Percentiles rank a stretch among this genome's conserved stretches.
phyloP scores from a whole-genome alignment of 768 basidiomycete genomes.

The Boletales sp. region DNA sequence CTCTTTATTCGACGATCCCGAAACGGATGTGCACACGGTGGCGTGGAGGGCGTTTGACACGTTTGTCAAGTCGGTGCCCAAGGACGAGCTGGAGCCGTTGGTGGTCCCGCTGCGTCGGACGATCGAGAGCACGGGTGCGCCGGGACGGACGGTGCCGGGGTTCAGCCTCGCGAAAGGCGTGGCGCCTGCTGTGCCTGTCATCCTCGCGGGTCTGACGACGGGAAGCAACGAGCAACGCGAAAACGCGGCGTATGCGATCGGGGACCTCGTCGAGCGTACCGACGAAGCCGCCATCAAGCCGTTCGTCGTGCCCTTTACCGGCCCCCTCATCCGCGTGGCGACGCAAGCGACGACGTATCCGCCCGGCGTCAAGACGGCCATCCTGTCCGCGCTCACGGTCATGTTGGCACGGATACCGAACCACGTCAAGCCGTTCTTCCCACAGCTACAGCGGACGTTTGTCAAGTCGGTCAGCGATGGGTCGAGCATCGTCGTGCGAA shows the following conservation, averaged over 20 bases:
- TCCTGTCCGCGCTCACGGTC: slow-evolving; percentile 78
- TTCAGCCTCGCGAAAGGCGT: slow-evolving; percentile 84
- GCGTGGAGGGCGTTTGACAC: slow-evolving; percentile 81
- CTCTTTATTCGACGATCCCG: slow-evolving; percentile 73
- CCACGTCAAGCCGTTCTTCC: slow-evolving; percentile 97
- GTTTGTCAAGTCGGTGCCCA: slow-evolving; percentile 86
- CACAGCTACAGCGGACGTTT: slow-evolving; percentile 93
- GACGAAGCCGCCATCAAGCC: slow-evolving; percentile 86
- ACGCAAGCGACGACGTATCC: slow-evolving; percentile 88
- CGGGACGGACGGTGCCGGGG: slow-evolving; percentile 76
- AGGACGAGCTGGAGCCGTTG: slow-evolving; percentile 88
- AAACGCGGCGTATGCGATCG: slow-evolving; percentile 92
- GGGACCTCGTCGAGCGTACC: slow-evolving; percentile 91
- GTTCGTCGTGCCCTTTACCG: slow-evolving; percentile 92
- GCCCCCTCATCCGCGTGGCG: slow-evolving; percentile 92
- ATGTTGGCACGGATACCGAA: slow-evolving; percentile 84
- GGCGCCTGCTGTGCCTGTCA: slow-evolving; percentile 77
- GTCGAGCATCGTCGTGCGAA: slow-evolving; percentile 73
- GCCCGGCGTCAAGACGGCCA: slow-evolving; percentile 88
- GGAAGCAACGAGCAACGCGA: slow-evolving; percentile 95
- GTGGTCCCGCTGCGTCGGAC: slow-evolving; percentile 86
- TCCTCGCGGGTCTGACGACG: slow-evolving; percentile 89
- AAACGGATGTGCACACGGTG: slow-evolving; percentile 71
- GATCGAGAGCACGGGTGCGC: slow-evolving; percentile 80
- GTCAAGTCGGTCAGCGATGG: slow-evolving; percentile 88